Conservation (phyloP, 2,329 filamentous ascomycete genomes). For the Pyrenochaeta sp. region DNA sequence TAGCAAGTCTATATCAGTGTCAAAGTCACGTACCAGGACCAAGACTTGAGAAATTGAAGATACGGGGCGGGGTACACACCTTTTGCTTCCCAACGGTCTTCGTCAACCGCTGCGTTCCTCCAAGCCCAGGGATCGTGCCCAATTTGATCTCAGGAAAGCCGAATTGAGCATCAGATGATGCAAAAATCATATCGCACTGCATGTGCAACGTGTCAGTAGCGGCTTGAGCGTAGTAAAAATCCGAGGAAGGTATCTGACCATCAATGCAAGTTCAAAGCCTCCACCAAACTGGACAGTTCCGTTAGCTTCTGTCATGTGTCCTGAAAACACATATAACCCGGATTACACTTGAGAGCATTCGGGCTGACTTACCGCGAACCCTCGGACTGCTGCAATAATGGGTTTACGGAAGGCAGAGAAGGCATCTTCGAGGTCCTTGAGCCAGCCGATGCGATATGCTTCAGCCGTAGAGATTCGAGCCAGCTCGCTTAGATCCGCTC, state of each 20-base stretch:
- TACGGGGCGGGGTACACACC: slow-evolving; percentile 30
- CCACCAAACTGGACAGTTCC: slow-evolving; percentile 69
- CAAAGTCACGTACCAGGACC: slow-evolving; percentile 1
- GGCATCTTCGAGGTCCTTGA: slow-evolving; percentile 87
- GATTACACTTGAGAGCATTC: not conserved
- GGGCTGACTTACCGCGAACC: slow-evolving; percentile 68
- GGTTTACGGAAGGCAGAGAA: slow-evolving; percentile 86
- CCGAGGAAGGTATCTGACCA: slow-evolving; percentile 61
- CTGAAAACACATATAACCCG: not conserved
- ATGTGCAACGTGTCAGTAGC: slow-evolving; percentile 7
- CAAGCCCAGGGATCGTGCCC: slow-evolving; percentile 88
- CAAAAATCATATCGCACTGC: slow-evolving; percentile 81
- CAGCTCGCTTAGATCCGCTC: slow-evolving; percentile 98
- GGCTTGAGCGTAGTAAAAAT: slow-evolving; percentile 46
- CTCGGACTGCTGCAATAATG: slow-evolving; percentile 89
- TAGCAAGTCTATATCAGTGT: slow-evolving; percentile 30
- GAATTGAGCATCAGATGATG: slow-evolving; percentile 83
- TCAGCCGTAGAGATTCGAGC: slow-evolving; percentile 82
- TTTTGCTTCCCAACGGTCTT: slow-evolving; percentile 61
- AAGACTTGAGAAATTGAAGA: slow-evolving; percentile 12
- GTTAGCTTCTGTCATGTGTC: slow-evolving; percentile 8
- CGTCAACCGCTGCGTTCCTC: slow-evolving; percentile 87
- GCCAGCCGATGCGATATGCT: slow-evolving; percentile 87
- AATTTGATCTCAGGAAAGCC: slow-evolving; percentile 97
- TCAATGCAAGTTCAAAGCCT: slow-evolving; percentile 93